Conservation (phyloP, 2,329 filamentous ascomycete genomes). For the Pseudogymnoascus pannorum region DNA sequence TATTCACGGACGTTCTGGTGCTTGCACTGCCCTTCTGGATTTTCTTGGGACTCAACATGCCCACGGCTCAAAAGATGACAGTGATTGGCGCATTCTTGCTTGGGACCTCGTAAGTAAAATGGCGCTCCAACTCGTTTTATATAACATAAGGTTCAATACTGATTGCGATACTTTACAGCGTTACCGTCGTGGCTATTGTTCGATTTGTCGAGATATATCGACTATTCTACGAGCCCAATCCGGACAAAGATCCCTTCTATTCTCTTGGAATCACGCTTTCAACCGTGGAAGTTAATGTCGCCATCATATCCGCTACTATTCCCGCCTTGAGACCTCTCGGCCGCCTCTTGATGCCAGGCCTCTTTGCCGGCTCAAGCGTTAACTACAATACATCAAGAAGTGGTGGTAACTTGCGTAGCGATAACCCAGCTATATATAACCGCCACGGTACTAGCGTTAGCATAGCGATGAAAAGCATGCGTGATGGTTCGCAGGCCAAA, state of each 20-base stretch:
- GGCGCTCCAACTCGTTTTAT: neutral
- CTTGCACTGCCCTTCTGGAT: constrained; percentile 35
- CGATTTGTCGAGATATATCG: constrained; percentile 28
- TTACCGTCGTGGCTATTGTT: constrained; percentile 29
- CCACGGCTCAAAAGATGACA: constrained; percentile 31
- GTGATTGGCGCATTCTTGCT: constrained; percentile 35
- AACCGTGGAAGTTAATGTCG: constrained; percentile 32
- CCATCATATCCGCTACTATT: constrained; percentile 32
- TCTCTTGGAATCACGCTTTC: constrained; percentile 28
- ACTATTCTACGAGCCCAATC: constrained; percentile 21
- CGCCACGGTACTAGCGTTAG: neutral
- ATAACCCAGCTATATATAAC: neutral
- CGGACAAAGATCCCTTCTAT: neutral
- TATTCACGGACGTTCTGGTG: constrained; percentile 36
- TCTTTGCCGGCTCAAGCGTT: constrained; percentile 24
- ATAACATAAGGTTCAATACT: neutral
- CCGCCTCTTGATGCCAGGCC: constrained; percentile 29
- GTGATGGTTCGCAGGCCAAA: neutral
- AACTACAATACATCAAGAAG: constrained; percentile 9
- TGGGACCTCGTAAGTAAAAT: constrained; percentile 30
- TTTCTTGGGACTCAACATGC: constrained; percentile 35
- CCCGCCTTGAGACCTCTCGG: constrained; percentile 32
- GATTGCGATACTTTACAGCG: constrained; percentile 20
- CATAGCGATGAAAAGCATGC: constrained; percentile 5
- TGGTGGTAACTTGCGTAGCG: constrained; percentile 8